Conservation (phyloP, 1,139 yeast species). For the Scheffersomyces segobiensis region DNA sequence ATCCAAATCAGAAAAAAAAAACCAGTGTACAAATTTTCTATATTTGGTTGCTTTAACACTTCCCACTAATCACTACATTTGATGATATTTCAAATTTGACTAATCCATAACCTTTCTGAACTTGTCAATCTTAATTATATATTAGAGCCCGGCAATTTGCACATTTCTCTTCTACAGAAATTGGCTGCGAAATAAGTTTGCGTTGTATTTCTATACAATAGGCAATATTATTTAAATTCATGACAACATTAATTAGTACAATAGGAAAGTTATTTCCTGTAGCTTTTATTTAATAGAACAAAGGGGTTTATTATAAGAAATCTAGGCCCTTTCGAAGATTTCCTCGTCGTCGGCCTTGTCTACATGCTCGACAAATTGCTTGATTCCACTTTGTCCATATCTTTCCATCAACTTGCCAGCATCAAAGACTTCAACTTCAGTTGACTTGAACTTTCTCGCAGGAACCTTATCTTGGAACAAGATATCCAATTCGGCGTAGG, state of each 20-base stretch:
- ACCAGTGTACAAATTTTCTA: no score
- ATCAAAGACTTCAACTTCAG: constrained; percentile 26
- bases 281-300: not conserved
- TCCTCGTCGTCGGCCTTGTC: constrained; percentile 10
- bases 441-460: constrained; percentile 45
- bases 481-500: constrained; percentile 59
- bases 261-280: not conserved
- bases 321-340: constrained; percentile 7
- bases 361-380: constrained; percentile 23
- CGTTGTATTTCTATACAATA: not conserved
- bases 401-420: constrained; percentile 33
- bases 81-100: no score
- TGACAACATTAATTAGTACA: not conserved
- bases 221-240: not conserved
- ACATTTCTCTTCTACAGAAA: not conserved
- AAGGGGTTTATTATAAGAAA: not conserved
- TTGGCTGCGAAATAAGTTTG: not conserved
- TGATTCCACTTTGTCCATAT: constrained; percentile 37
- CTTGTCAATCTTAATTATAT: no score
- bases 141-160: not conserved
- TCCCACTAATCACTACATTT: no score
- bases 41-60: no score
- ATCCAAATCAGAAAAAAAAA: no score
- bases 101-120: no score
- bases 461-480: constrained; percentile 44